Evolutionary conservation across 805 yeast species (phyloP), one percentile per base, ranked within the genome.

Genomic region (Isabelozyma pseudorhagii): DNA sequence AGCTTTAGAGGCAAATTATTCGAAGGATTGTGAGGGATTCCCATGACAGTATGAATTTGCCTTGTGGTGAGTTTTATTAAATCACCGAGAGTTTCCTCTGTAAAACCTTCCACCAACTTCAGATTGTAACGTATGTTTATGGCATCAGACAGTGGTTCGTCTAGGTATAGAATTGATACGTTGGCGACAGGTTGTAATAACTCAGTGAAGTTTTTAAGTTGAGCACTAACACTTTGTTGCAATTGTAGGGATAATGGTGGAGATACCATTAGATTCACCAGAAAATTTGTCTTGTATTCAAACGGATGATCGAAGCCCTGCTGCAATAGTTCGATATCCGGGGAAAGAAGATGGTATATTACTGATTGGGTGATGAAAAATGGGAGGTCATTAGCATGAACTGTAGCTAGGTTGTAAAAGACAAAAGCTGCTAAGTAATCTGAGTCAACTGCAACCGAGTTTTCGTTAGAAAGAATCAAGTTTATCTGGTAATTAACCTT

Each of bases 381-480:
- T 1, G 94, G 91, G 38, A 85, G 67, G 53, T 79, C 86, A 55
- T 85, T 86, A 38, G 72, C 68, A 49, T 77, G 76, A 14, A 85
- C 74, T 10, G 81, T 60, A 0, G 67, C 71, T 42, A 74, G 50
- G 10, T 77, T 62, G 56, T 79, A 79, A 49, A 61, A 64, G 31
- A 82, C 57, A 15, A 59, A 56, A 0, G 80, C 77, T 40, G 65
- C 70, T 28, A 72, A 68, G 1, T 67, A 61, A 15, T 67, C 67
- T 28, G 72, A 66, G 44, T 79, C 77, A 6, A 81, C 52, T 27
- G 76, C 69, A 21, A 79, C 71, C 5, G 77, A 78, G 40, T 78
- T 77, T 18, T 69, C 68, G 4, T 68, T 74, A 8, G 72, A 72
- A 40, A 75, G 60, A 15, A 66, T 62, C 39, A 80, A 56, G 9